phyloP scores from a whole-genome alignment of 164 flowering plant species.

The Piper betle region DNA sequence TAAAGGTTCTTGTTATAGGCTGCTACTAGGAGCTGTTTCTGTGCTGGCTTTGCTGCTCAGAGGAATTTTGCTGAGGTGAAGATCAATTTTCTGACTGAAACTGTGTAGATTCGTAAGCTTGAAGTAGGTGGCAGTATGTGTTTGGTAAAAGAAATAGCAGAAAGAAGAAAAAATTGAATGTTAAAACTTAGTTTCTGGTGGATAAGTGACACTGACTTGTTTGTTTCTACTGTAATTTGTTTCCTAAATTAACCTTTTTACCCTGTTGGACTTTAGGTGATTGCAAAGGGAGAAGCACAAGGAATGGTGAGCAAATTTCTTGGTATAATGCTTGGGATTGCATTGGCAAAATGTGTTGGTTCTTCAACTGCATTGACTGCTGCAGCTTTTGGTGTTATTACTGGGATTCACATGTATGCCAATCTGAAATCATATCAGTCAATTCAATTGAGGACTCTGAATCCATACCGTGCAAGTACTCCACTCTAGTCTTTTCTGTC shows the following conservation, averaged over 20 bases:
- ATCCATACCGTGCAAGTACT: constrained; percentile 98
- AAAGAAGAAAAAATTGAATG: neutral
- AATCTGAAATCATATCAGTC: constrained; percentile 90
- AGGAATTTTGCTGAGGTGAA: constrained; percentile 98
- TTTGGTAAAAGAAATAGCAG: neutral
- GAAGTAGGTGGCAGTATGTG: neutral
- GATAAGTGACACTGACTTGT: too few relatives aligned
- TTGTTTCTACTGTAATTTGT: neutral
- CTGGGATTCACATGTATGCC: constrained; percentile 91
- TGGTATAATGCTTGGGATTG: constrained; percentile 81
- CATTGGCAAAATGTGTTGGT: constrained; percentile 58
- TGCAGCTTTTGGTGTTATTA: constrained; percentile 60
- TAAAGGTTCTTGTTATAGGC: constrained; percentile 30
- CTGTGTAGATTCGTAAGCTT: neutral
- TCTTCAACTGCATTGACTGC: constrained; percentile 64
- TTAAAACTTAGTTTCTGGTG: neutral
- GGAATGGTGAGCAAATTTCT: constrained; percentile 98
- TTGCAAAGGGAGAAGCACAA: constrained; percentile 99
- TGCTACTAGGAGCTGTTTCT: constrained; percentile 93
- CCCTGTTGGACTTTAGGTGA: constrained; percentile 42
- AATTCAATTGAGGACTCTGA: constrained; percentile 79
- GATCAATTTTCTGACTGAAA: neutral
- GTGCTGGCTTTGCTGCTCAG: constrained; percentile 94
- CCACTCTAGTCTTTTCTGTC: neutral
- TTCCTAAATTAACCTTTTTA: neutral